A percentile compares a stretch with the other conserved stretches of the same genome.
Evolutionary conservation across 129 eudicot species (phyloP).

Genomic region (Tanacetum coccineum): DNA sequence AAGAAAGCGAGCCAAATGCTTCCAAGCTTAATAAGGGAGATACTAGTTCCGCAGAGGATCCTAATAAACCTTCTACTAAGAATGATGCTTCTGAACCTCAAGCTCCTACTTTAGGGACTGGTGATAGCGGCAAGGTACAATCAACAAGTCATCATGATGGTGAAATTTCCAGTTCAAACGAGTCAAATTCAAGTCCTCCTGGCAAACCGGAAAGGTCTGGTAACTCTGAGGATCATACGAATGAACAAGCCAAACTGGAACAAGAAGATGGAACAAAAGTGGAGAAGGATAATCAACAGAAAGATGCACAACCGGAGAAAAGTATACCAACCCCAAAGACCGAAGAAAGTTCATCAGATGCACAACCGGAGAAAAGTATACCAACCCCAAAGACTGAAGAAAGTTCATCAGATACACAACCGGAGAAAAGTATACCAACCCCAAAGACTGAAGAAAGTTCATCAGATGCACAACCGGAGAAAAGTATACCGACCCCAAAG

Average conservation of each 20-base stretch:
- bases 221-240: constrained; percentile 25
- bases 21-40: no score
- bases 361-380: constrained; percentile 16
- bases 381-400: constrained; percentile 36
- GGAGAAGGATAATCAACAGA: constrained; percentile 25
- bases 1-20: constrained; percentile 14
- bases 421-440: constrained; percentile 18
- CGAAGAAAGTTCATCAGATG: constrained; percentile 32
- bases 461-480: constrained; percentile 18
- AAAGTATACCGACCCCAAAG: constrained; percentile 23
- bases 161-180: no score
- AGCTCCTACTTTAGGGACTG: no score
- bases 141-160: no score
- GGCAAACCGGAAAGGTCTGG: constrained; percentile 27
- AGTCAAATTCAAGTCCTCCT: constrained; percentile 33
- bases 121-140: neutral
- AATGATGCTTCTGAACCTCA: no score
- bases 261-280: constrained; percentile 27
- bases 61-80: no score
- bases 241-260: constrained; percentile 29
- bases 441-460: constrained; percentile 36
- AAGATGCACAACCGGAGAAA: constrained; percentile 26
- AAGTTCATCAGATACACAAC: constrained; percentile 22
- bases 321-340: constrained; percentile 24
- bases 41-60: no score